phyloP scores from a whole-genome alignment of 2,329 filamentous ascomycete species.

The Colletotrichum aenigma region DNA sequence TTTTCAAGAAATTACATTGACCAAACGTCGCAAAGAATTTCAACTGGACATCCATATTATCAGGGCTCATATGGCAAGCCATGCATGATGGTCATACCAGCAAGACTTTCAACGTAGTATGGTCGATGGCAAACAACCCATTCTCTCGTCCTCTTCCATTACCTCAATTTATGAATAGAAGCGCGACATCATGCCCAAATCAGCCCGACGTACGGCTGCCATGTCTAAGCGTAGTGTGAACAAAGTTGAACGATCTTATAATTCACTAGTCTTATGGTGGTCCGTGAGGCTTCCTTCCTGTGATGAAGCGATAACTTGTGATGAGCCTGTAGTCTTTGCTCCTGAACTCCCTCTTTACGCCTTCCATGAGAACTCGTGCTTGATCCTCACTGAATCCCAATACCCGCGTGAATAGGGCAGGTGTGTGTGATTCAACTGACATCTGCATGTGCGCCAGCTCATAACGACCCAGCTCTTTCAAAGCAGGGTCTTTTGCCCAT shows the following conservation, averaged over 20 bases:
- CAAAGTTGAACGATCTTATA: accelerated
- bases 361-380: slow-evolving; percentile 44
- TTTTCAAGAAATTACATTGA: not conserved
- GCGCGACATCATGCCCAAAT: accelerated
- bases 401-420: slow-evolving; percentile 42
- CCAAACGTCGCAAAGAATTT: not conserved
- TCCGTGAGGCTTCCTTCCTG: slow-evolving; percentile 26
- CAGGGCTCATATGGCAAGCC: not conserved
- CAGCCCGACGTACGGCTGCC: not conserved
- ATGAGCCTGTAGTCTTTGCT: slow-evolving; percentile 36
- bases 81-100: not conserved
- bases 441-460: slow-evolving; percentile 46
- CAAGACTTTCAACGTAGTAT: not conserved
- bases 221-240: accelerated
- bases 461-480: slow-evolving; percentile 40
- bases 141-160: not conserved
- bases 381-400: slow-evolving; percentile 43
- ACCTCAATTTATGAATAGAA: not conserved
- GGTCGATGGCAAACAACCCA: accelerated
- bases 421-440: slow-evolving; percentile 45
- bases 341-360: slow-evolving; percentile 42
- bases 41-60: not conserved
- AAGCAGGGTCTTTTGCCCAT: slow-evolving; percentile 38
- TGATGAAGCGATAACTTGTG: slow-evolving; percentile 37
- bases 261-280: too few relatives aligned